Percentiles rank a stretch among this genome's conserved stretches.
Conservation (phyloP, 139 green algal genomes). For the Coccomyxa sp. region DNA sequence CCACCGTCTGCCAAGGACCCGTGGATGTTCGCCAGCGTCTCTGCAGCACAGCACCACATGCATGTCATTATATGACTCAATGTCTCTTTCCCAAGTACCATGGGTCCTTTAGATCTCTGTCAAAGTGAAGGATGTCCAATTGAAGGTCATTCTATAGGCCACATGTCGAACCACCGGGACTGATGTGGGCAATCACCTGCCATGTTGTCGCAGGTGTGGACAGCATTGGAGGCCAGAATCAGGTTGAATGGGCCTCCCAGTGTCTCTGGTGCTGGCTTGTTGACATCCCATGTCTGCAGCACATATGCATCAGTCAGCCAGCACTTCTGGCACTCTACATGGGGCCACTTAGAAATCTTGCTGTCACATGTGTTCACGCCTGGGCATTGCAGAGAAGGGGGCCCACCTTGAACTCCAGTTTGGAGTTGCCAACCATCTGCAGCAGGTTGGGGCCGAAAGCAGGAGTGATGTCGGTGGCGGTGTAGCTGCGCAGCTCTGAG, state of each 20-base stretch:
- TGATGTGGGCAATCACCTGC: not conserved
- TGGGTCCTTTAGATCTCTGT: too few species aligned
- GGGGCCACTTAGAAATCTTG: not conserved
- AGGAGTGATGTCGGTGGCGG: not conserved
- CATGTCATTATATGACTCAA: not conserved
- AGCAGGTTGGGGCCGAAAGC: not conserved
- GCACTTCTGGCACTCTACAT: not conserved
- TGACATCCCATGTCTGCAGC: conserved; percentile 1
- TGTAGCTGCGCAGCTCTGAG: conserved; percentile 1
- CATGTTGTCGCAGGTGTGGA: conserved; percentile 1
- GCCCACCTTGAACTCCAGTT: conserved; percentile 1
- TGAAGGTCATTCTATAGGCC: too few species aligned
- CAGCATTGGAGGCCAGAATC: not conserved
- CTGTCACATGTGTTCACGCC: not conserved
- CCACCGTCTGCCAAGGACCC: not conserved
- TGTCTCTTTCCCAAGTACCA: not conserved
- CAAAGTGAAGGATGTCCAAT: too few species aligned
- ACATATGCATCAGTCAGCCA: not conserved
- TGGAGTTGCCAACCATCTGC: not conserved
- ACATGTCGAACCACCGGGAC: not conserved
- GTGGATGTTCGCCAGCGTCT: not conserved
- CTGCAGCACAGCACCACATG: not conserved
- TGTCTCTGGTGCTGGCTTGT: not conserved
- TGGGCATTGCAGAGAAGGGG: not conserved
- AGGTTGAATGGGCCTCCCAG: not conserved